phyloP scores from a whole-genome alignment of 257 asterid genomes.

The Verbascum thapsus region DNA sequence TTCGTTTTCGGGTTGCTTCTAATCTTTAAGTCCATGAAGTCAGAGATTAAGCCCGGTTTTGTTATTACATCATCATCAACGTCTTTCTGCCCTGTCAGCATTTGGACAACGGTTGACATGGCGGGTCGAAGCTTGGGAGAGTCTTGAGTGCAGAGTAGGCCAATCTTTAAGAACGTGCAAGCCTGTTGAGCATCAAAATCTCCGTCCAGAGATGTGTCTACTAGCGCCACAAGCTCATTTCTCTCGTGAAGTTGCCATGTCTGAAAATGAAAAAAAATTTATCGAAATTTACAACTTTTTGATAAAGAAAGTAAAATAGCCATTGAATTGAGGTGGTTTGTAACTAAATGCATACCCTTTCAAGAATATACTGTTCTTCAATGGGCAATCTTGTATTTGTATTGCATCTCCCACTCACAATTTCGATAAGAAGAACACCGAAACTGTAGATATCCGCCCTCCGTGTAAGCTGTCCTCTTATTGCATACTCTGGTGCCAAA shows the following conservation, averaged over 20 bases:
- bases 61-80: constrained; percentile 55
- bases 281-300: too few species aligned
- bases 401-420: constrained; percentile 93
- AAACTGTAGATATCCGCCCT: constrained; percentile 88
- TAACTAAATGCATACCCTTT: constrained; percentile 61
- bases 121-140: constrained; percentile 83
- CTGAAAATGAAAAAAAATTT: constrained; percentile 51
- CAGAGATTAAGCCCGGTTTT: constrained; percentile 88
- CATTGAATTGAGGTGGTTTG: constrained; percentile 19
- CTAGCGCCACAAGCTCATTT: constrained; percentile 60
- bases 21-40: constrained; percentile 86
- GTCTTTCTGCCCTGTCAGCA: constrained; percentile 61
- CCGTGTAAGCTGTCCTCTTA: constrained; percentile 83
- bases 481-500: constrained; percentile 97
- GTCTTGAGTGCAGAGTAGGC: constrained; percentile 93
- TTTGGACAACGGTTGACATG: constrained; percentile 76
- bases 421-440: constrained; percentile 91
- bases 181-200: constrained; percentile 83
- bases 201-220: constrained; percentile 70
- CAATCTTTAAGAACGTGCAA: constrained; percentile 77
- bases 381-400: constrained; percentile 73
- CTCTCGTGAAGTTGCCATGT: constrained; percentile 78
- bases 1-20: constrained; percentile 47
- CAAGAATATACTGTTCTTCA: constrained; percentile 85
- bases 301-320: too few species aligned